These are phyloP conservation scores for Tulasnella calospora DNA, from an alignment of 768 basidiomycete species.

Conservation along the genomic window DNA sequence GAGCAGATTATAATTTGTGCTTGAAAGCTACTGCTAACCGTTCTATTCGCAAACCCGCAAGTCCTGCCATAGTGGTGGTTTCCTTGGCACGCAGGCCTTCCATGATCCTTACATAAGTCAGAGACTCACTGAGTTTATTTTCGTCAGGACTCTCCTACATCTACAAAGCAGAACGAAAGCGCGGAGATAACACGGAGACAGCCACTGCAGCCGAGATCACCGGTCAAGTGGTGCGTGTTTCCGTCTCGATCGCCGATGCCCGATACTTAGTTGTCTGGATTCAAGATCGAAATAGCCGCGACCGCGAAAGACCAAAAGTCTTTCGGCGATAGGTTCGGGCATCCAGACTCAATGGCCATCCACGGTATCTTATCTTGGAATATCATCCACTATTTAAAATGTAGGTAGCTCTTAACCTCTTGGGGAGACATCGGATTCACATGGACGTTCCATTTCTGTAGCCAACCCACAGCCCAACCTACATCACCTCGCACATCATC, in stretches of 20 bases:
- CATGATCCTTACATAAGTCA: neutral
- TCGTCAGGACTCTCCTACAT: neutral
- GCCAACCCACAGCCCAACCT: neutral
- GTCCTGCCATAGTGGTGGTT: neutral
- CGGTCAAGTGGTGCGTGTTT: neutral
- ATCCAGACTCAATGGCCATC: neutral
- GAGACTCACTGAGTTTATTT: neutral
- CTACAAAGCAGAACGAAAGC: neutral
- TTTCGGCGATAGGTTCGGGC: neutral
- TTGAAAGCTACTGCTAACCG: neutral
- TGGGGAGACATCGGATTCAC: neutral
- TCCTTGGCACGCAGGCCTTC: neutral
- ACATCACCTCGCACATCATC: neutral
- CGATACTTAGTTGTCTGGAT: neutral
- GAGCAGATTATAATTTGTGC: neutral
- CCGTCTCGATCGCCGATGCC: neutral
- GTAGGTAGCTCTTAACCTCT: neutral
- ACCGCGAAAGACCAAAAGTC: neutral
- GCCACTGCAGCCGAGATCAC: neutral
- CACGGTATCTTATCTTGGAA: neutral
- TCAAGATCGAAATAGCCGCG: neutral
- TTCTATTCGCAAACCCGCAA: neutral
- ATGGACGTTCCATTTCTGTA: neutral
- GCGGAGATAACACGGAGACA: neutral
- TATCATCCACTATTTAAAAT: neutral